Evolutionary conservation across 2,329 filamentous ascomycete species (phyloP).

Genomic region (Trichoderma simmonsii): DNA sequence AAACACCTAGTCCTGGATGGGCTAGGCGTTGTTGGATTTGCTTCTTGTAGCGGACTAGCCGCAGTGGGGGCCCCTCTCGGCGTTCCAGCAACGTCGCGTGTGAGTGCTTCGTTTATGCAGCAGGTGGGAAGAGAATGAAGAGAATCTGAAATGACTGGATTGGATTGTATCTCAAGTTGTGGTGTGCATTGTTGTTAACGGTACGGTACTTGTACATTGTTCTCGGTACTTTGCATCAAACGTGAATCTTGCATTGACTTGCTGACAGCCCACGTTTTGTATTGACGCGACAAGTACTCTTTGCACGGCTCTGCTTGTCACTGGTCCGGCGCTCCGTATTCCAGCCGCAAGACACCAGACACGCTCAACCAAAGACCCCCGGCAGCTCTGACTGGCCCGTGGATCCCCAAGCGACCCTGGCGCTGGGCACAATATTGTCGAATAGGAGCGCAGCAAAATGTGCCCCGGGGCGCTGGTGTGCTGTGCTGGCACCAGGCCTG

Average conservation of each 20-base stretch:
- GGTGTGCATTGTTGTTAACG: neutral
- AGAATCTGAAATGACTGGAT: neutral
- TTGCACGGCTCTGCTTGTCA: neutral
- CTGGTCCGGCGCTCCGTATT: neutral
- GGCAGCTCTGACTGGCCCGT: slow-evolving; percentile 5
- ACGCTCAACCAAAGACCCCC: neutral
- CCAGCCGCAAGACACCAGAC: neutral
- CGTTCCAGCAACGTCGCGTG: slow-evolving; percentile 15
- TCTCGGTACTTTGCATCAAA: neutral
- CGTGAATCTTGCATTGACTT: neutral
- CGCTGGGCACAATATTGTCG: neutral
- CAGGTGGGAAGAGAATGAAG: neutral
- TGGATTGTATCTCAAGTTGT: neutral
- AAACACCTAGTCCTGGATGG: neutral
- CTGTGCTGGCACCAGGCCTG: slow-evolving; percentile 22
- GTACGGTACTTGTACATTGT: no score
- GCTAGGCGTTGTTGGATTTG: neutral
- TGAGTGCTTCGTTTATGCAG: slow-evolving; percentile 14
- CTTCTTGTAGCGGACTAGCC: neutral
- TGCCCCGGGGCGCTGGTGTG: slow-evolving; percentile 16
- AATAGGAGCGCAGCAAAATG: slow-evolving; percentile 19
- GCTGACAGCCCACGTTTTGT: neutral
- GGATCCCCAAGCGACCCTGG: neutral
- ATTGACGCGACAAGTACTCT: neutral
- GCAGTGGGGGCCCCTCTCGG: neutral